Conservation (phyloP, 371 early-diverging fungal species). For the Rhizomucor miehei region DNA sequence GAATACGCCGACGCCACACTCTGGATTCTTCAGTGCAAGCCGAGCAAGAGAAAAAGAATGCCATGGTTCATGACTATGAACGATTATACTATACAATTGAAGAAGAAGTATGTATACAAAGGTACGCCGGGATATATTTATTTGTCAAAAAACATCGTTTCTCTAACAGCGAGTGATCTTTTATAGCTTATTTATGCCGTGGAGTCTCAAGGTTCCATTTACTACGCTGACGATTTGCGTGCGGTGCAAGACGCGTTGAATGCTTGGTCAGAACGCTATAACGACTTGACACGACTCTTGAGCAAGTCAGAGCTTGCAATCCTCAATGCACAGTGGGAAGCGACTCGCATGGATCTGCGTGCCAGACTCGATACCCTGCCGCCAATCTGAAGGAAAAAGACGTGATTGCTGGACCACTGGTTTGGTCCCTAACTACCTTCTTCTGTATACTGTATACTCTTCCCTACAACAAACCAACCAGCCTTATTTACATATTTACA, state of each 20-base stretch:
- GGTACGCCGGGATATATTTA: too few species aligned
- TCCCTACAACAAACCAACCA: too few species aligned
- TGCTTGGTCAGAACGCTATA: constrained; percentile 15
- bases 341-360: constrained; percentile 3
- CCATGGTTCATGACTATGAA: constrained; percentile 1
- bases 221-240: constrained; percentile 19
- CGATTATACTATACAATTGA: constrained; percentile 1
- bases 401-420: too few species aligned
- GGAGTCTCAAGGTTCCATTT: constrained; percentile 24
- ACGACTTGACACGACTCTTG: constrained; percentile 15
- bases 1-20: too few species aligned
- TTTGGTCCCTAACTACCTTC: neutral
- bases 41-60: neutral
- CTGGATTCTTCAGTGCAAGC: neutral
- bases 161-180: too few species aligned
- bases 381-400: neutral
- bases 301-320: constrained; percentile 9
- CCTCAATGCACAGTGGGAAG: constrained; percentile 25
- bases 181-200: constrained; percentile 24
- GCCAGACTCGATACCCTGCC: constrained; percentile 3
- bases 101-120: constrained; percentile 11
- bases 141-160: too few species aligned
- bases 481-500: too few species aligned
- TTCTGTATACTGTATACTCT: neutral
- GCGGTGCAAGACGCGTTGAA: constrained; percentile 16